Percentiles rank a stretch among this genome's conserved stretches.
phyloP scores from a whole-genome alignment of 495 filamentous ascomycete species.

The Penicillium lividum region DNA sequence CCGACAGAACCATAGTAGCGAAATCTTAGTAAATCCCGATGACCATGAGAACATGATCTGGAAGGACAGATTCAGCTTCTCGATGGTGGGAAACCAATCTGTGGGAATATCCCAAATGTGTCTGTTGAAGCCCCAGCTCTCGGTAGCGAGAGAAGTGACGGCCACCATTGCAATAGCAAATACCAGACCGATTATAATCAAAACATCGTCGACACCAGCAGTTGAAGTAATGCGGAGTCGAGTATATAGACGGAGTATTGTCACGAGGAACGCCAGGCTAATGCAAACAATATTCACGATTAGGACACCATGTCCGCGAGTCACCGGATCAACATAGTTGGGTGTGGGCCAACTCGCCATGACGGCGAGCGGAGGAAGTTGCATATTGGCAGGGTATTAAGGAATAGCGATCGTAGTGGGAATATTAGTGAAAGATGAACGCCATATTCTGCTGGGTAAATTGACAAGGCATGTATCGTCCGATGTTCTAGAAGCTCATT shows the following conservation, averaged over 20 bases:
- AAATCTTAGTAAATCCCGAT: slow-evolving; percentile 57
- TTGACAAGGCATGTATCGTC: background rate
- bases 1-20: slow-evolving; percentile 58
- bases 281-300: slow-evolving; percentile 44
- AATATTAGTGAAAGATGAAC: background rate
- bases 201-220: slow-evolving; percentile 50
- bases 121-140: slow-evolving; percentile 54
- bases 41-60: slow-evolving; percentile 56
- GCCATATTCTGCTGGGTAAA: background rate
- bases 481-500: background rate
- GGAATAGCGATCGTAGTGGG: background rate
- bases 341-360: slow-evolving; percentile 53
- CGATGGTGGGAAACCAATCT: slow-evolving; percentile 30
- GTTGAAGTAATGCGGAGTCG: slow-evolving; percentile 46
- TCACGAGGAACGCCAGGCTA: slow-evolving; percentile 40
- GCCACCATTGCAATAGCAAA: slow-evolving; percentile 46
- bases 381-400: slow-evolving; percentile 25
- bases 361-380: slow-evolving; percentile 46
- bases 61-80: slow-evolving; percentile 52
- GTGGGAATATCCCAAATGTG: slow-evolving; percentile 56
- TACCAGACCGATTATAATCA: slow-evolving; percentile 43
- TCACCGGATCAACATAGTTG: slow-evolving; percentile 55
- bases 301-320: slow-evolving; percentile 46
- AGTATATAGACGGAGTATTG: slow-evolving; percentile 50
- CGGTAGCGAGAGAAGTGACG: slow-evolving; percentile 41